A percentile compares a stretch with the other conserved stretches of the same genome.
Conservation (phyloP, 225 moss, liverwort and hornwort species). For the Sphagnum contortum region DNA sequence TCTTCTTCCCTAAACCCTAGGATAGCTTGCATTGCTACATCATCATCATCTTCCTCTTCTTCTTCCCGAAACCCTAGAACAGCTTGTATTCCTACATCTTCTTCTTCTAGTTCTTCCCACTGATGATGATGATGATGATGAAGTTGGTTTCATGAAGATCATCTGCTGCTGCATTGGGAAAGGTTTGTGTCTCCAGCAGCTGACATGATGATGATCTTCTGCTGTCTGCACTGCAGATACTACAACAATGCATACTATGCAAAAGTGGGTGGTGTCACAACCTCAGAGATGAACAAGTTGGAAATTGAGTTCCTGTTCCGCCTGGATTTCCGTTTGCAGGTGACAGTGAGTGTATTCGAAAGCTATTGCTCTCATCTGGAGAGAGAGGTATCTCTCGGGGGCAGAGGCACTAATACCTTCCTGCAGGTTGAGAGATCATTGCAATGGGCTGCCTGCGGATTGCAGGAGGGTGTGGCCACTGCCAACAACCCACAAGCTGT, state of each 20-base stretch:
- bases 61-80: too few species aligned
- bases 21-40: not conserved
- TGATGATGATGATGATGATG: not conserved
- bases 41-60: too few species aligned
- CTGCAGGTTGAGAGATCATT: conserved; percentile 25
- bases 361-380: conserved; percentile 42
- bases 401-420: conserved; percentile 1
- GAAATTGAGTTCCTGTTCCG: conserved; percentile 47
- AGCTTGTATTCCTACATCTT: not conserved
- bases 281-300: conserved; percentile 44
- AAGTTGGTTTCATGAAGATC: too few species aligned
- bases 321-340: conserved; percentile 44
- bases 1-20: not conserved
- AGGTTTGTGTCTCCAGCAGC: not conserved
- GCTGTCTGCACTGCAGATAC: conserved; percentile 19
- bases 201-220: not conserved
- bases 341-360: conserved; percentile 41
- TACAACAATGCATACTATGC: conserved; percentile 57
- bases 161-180: not conserved
- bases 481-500: not conserved
- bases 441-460: conserved; percentile 25
- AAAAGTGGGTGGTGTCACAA: conserved; percentile 47
- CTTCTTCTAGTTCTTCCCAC: too few species aligned
- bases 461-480: conserved; percentile 22
- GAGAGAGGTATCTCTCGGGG: conserved; percentile 28